phyloP scores from a whole-genome alignment of 345 rosid genomes.

The Crucihimalaya himalaica region DNA sequence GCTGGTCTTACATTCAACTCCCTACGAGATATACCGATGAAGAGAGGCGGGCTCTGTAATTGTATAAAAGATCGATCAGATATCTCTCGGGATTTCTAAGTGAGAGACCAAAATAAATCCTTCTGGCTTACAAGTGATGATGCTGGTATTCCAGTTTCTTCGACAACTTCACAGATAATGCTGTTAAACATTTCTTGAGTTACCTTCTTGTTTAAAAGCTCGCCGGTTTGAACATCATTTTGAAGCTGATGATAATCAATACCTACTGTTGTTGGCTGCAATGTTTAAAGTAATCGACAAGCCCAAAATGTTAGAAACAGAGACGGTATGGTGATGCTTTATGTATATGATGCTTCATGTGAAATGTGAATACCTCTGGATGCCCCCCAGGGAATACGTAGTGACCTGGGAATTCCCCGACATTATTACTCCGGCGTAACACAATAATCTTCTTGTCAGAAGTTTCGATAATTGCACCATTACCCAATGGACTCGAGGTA shows the following conservation, averaged over 20 bases:
- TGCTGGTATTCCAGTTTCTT: conserved; percentile 88
- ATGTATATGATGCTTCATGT: background rate
- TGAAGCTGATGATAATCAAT: conserved; percentile 44
- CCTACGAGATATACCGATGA: conserved; percentile 79
- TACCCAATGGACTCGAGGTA: conserved; percentile 83
- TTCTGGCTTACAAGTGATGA: conserved; percentile 62
- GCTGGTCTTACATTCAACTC: conserved; percentile 77
- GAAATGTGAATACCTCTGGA: conserved; percentile 78
- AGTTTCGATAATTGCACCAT: conserved; percentile 79
- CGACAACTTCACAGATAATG: conserved; percentile 74
- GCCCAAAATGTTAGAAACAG: background rate
- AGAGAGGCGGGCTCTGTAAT: conserved; percentile 60
- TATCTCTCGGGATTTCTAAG: background rate
- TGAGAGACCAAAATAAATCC: background rate
- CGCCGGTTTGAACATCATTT: conserved; percentile 22
- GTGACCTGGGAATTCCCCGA: conserved; percentile 92
- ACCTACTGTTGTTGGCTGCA: conserved; percentile 72
- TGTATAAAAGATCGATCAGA: conserved; percentile 16
- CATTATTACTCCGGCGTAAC: conserved; percentile 78
- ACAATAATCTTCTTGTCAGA: conserved; percentile 69
- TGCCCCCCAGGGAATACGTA: conserved; percentile 94
- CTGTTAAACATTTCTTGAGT: conserved; percentile 80
- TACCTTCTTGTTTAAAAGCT: conserved; percentile 52
- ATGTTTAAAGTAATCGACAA: conserved; percentile 13
- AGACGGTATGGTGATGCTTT: background rate